These are phyloP conservation scores for Sclerotiophoma versabilis DNA, from an alignment of 2,329 filamentous ascomycete species.

Conservation along the genomic window DNA sequence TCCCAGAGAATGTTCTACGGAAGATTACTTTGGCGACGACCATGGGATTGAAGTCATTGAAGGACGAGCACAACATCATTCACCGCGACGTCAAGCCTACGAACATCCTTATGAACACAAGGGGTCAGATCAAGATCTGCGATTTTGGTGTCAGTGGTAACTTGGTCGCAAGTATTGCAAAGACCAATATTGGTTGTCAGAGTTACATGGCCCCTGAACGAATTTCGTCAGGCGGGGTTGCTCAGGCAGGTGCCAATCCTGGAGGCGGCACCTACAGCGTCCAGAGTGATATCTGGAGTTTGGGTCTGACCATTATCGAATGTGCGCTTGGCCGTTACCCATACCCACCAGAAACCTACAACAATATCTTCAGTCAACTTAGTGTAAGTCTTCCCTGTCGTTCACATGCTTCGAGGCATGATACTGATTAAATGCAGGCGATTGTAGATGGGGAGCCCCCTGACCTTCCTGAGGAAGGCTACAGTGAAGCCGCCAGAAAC, in stretches of 20 bases:
- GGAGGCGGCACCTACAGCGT: constrained; percentile 91
- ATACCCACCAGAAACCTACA: constrained; percentile 95
- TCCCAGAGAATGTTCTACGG: constrained; percentile 84
- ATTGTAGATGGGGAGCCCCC: constrained; percentile 98
- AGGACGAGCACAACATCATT: constrained; percentile 99
- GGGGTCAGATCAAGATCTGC: constrained; percentile 95
- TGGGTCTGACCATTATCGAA: constrained; percentile 93
- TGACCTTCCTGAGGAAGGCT: constrained; percentile 78
- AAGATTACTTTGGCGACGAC: constrained; percentile 92
- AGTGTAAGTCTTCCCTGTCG: constrained; percentile 69
- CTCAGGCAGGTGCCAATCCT: constrained; percentile 71
- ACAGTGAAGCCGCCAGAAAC: constrained; percentile 78
- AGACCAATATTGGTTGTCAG: constrained; percentile 98
- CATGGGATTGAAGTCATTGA: constrained; percentile 89
- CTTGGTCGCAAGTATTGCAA: constrained; percentile 94
- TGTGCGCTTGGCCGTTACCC: constrained; percentile 94
- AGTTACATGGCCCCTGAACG: constrained; percentile 99
- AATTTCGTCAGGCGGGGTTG: constrained; percentile 85
- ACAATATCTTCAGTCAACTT: constrained; percentile 97
- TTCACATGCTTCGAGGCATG: not conserved
- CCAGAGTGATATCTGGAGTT: constrained; percentile 96
- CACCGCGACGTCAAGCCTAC: constrained; percentile 98
- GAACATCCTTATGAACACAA: constrained; percentile 92
- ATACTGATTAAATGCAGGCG: constrained; percentile 64
- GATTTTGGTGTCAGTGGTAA: constrained; percentile 98